These are phyloP conservation scores for Juncus inflexus DNA, from an alignment of 176 grass and related monocot species.

Conservation along the genomic window DNA sequence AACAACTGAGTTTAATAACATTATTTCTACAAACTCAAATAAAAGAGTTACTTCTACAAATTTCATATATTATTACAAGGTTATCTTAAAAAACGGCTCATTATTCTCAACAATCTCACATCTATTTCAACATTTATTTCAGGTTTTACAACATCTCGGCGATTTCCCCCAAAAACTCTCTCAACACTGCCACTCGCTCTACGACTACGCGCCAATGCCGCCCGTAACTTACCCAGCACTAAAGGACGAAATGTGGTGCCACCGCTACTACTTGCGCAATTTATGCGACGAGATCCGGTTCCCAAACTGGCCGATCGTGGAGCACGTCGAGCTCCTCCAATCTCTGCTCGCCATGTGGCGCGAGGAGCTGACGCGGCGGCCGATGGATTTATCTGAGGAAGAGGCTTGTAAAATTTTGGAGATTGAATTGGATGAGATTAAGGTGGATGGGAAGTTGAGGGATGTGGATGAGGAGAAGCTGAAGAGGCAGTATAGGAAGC, in stretches of 20 bases:
- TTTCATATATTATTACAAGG: too few relatives aligned
- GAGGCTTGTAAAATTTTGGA: conserved; percentile 96
- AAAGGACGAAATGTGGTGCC: conserved; percentile 99
- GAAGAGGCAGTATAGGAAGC: conserved; percentile 93
- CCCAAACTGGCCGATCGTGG: conserved; percentile 98
- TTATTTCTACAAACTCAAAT: too few relatives aligned
- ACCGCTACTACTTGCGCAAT: conserved; percentile 93
- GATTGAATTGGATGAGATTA: conserved; percentile 90
- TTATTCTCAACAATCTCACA: too few relatives aligned
- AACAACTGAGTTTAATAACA: too few relatives aligned
- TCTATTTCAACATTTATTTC: too few relatives aligned
- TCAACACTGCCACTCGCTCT: conserved; percentile 90
- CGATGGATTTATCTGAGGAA: conserved; percentile 97
- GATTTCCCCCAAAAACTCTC: conserved; percentile 97
- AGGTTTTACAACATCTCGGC: conserved; percentile 96
- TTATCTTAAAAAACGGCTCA: too few relatives aligned
- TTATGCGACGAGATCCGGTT: conserved; percentile 98
- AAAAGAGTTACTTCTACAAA: too few relatives aligned
- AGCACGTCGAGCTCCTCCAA: conserved; percentile 97
- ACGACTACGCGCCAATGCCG: conserved; percentile 99
- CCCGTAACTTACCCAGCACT: conserved; percentile 92
- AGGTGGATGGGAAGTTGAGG: conserved; percentile 48
- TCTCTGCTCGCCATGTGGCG: conserved; percentile 96
- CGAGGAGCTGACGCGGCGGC: conserved; percentile 97
- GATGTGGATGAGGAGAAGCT: conserved; percentile 99